These are phyloP conservation scores for Lachnellula subtilissima DNA, from an alignment of 2,329 filamentous ascomycete species.

Conservation along the genomic window DNA sequence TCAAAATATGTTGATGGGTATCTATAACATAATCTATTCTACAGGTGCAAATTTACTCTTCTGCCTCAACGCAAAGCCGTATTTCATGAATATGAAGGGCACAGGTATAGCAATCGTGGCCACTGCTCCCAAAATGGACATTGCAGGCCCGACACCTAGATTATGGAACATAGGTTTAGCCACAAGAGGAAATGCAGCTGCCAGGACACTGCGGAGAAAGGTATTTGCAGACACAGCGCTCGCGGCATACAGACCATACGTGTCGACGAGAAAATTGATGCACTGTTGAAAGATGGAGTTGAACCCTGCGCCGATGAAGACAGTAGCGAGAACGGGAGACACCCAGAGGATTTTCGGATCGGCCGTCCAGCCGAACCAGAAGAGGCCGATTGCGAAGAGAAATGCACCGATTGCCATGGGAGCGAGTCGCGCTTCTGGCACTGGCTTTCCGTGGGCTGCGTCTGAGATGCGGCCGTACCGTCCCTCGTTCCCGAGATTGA, in stretches of 20 bases:
- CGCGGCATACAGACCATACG: slow-evolving; percentile 44
- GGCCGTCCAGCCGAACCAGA: slow-evolving; percentile 30
- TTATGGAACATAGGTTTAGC: slow-evolving; percentile 52
- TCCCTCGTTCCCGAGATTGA: slow-evolving; percentile 35
- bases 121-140: slow-evolving; percentile 57
- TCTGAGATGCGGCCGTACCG: slow-evolving; percentile 24
- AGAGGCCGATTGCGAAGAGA: slow-evolving; percentile 27
- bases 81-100: slow-evolving; percentile 49
- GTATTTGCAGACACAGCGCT: slow-evolving; percentile 42
- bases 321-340: slow-evolving; percentile 21
- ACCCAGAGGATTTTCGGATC: slow-evolving; percentile 22
- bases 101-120: slow-evolving; percentile 50
- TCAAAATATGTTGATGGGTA: neutral
- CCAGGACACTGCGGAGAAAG: slow-evolving; percentile 40
- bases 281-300: slow-evolving; percentile 32
- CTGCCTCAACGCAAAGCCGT: slow-evolving; percentile 34
- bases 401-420: slow-evolving; percentile 40
- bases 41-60: slow-evolving; percentile 40
- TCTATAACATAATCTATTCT: slow-evolving; percentile 3
- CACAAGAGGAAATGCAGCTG: slow-evolving; percentile 41
- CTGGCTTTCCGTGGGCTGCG: slow-evolving; percentile 35
- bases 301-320: slow-evolving; percentile 28
- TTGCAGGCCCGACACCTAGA: slow-evolving; percentile 60
- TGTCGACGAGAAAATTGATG: slow-evolving; percentile 35
- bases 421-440: slow-evolving; percentile 42